Percentiles rank a stretch among this genome's conserved stretches.
phyloP scores from a whole-genome alignment of 257 asterid genomes.

The Solanum etuberosum region DNA sequence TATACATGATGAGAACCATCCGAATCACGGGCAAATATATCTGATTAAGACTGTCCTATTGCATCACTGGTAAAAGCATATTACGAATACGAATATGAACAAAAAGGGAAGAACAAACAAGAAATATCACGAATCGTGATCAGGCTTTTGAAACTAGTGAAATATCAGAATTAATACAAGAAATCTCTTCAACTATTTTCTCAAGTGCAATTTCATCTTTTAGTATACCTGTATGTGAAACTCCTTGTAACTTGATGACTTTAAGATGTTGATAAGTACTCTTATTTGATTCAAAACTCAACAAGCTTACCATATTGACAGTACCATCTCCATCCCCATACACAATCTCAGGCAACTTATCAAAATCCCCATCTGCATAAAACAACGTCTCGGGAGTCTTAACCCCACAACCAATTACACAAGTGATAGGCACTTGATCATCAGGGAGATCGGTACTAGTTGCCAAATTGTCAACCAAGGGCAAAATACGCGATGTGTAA shows the following conservation, averaged over 20 bases:
- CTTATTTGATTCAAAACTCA: slow-evolving; percentile 30
- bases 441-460: slow-evolving; percentile 2
- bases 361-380: slow-evolving; percentile 43
- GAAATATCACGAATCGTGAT: not conserved
- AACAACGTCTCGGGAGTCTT: slow-evolving; percentile 42
- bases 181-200: slow-evolving; percentile 29
- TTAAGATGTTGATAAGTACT: slow-evolving; percentile 24
- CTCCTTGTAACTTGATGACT: slow-evolving; percentile 44
- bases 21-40: not conserved
- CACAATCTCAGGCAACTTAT: slow-evolving; percentile 43
- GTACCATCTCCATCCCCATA: slow-evolving; percentile 92
- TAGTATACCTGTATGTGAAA: slow-evolving; percentile 46
- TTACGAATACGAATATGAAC: not conserved
- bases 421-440: slow-evolving; percentile 36
- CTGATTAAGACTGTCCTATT: not conserved
- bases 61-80: not conserved
- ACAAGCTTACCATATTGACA: slow-evolving; percentile 66
- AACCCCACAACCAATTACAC: slow-evolving; percentile 56
- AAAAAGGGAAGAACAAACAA: not conserved
- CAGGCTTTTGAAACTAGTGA: slow-evolving; percentile 1
- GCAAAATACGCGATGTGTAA: slow-evolving; percentile 43
- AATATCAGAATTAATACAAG: slow-evolving; percentile 28
- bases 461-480: slow-evolving; percentile 32
- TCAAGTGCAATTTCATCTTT: slow-evolving; percentile 36
- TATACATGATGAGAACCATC: not conserved